Evolutionary conservation across 2,329 filamentous ascomycete species (phyloP), one percentile per base, ranked within the genome.

Genomic region (Cladosporium sp.): DNA sequence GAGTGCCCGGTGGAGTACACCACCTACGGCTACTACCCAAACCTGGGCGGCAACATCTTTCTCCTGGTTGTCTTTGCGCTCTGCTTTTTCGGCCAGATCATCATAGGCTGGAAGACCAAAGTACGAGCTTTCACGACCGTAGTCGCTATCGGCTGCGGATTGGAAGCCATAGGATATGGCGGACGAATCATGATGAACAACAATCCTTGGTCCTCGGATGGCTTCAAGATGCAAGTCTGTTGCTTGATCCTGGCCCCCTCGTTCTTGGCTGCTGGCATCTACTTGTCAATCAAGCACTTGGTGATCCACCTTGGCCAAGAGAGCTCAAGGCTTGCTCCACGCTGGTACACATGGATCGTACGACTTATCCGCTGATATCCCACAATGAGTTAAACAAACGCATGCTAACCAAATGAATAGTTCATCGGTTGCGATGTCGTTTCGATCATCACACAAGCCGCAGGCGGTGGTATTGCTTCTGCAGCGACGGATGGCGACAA

Each of bases 101-200:
- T 59, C 41, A 56, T 71, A 2, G 69, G 64, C 2, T 52, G 65
- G 18, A 59, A 58, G 27, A 67, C 67, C 25, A 62, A 64, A 16
- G 62, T 68, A 51, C 53, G 61, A 30, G 67, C 68, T 1, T 76
- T 73, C 61, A 70, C 68, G 1, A 62, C 68, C 27, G 68, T 67
- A 7, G 58, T 72, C 2, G 64, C 59, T 3, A 58, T 71, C 9
- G 73, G 71, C 1, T 69, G 67, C 7, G 55, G 71, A 9, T 69
- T 75, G 43, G 77, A 79, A 58, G 61, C 71, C 22, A 63, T 78
- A 2, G 80, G 80, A 4, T 83, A 82, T 57, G 65, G 71, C 13
- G 79, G 78, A 3, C 72, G 78, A 16, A 61, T 82, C 19, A 62
- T 79, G 56, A 69, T 81, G 66, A 65, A 76, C 61, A 57, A 69